phyloP scores from a whole-genome alignment of 2,329 filamentous ascomycete genomes.

The Curvularia spicifera region DNA sequence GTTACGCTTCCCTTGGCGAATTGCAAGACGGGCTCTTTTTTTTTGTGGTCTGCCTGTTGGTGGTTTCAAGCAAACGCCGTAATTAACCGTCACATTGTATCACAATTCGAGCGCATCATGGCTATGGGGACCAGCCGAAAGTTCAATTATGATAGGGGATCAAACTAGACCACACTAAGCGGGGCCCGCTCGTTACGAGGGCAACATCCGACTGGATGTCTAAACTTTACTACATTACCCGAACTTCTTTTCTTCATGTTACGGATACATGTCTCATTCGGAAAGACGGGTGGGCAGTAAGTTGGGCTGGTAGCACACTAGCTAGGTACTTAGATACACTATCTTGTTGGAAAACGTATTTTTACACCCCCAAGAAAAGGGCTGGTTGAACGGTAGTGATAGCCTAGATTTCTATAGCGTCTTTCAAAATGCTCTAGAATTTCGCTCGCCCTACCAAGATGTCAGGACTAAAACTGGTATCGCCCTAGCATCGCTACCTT shows the following conservation, averaged over 20 bases:
- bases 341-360: too few relatives aligned
- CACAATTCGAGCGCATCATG: background rate
- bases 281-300: background rate
- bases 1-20: background rate
- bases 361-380: too few relatives aligned
- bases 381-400: background rate
- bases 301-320: background rate
- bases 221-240: background rate
- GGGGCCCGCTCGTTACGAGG: background rate
- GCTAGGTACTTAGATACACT: too few relatives aligned
- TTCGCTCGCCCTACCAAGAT: background rate
- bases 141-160: background rate
- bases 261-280: background rate
- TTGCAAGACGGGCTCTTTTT: too few relatives aligned
- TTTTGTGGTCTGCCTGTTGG: background rate
- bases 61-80: background rate
- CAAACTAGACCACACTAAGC: background rate
- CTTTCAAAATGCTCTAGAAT: background rate
- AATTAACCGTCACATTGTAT: background rate
- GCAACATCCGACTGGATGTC: background rate
- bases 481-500: background rate
- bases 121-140: background rate
- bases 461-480: background rate
- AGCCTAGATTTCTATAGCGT: background rate
- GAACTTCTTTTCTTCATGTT: background rate